Evolutionary conservation across 768 basidiomycete genomes (phyloP), one percentile per base, ranked within the genome.

Genomic region (Phaffia australis): DNA sequence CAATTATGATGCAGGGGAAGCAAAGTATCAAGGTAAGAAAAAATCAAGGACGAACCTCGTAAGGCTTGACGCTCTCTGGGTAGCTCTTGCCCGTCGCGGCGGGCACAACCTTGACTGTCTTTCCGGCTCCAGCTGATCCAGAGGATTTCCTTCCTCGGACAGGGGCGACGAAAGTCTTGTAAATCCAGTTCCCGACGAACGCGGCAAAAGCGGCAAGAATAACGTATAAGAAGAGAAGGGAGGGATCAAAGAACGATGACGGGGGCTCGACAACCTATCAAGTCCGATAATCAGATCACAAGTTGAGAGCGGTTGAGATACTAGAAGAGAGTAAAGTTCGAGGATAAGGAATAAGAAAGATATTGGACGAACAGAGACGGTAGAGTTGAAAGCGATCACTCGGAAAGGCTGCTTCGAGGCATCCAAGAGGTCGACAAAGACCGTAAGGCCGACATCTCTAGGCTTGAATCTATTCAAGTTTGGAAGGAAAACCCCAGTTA

Each of bases 1-100:
- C 7, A 25, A 29, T 16, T 19, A 14, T 59, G 21, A n/a, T 19
- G 2, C 35, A 3, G 4, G 18, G 8, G 16, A n/a, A 35, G n/a
- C 48, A 32, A 23, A 18, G 35, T 25, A 48, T 25, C 29, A 14
- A 25, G 19, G 16, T 16, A 75, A 50, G 62, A 76, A 76, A 23
- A 74, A 72, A 23, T 70, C 74, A 11, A 77, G 77, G 64, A 79
- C 76, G 76, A 76, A 79, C 76, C 61, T 77, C 76, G 62, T 75
- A 76, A 19, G 76, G 74, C 68, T 74, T 73, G 56, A 73, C 75
- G 32, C 70, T 63, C 32, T 71, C 75, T 49, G 75, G 74, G 52
- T 70, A 71, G 16, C 52, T 51, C 42, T 69, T 72, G 1, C 66
- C 70, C n/a, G 64, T 52, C 16, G 70, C 65, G 58, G 72, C 72